A percentile compares a stretch with the other conserved stretches of the same genome.
These are phyloP conservation scores for Globisporangium uncinulatum DNA, from an alignment of 352 stramenopile genomes.

Conservation along the genomic window DNA sequence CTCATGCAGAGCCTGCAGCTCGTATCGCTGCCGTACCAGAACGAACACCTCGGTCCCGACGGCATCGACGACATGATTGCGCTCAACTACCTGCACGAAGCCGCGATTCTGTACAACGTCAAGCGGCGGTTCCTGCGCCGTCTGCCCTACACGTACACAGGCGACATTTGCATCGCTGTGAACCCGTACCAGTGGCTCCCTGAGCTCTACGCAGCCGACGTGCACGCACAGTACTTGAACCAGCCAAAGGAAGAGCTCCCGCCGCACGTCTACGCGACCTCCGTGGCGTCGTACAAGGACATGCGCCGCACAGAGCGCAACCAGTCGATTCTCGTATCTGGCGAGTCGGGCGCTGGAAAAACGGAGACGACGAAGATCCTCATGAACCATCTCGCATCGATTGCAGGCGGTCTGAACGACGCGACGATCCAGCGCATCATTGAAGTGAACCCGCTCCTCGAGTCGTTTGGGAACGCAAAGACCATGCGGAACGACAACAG, in stretches of 20 bases:
- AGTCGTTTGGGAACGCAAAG: constrained; percentile 77
- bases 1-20: constrained; percentile 70
- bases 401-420: constrained; percentile 61
- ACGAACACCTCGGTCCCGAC: constrained; percentile 52
- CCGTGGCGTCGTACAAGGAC: constrained; percentile 69
- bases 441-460: constrained; percentile 75
- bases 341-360: constrained; percentile 87
- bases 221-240: constrained; percentile 70
- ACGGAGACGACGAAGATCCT: constrained; percentile 88
- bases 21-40: constrained; percentile 81
- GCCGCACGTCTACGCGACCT: constrained; percentile 80
- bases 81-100: constrained; percentile 89
- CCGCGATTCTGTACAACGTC: constrained; percentile 88
- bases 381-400: constrained; percentile 82
- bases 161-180: constrained; percentile 96
- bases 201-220: constrained; percentile 80
- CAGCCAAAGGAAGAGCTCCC: constrained; percentile 70
- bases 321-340: constrained; percentile 85
- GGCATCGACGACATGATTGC: constrained; percentile 85
- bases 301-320: constrained; percentile 64
- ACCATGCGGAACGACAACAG: constrained; percentile 49
- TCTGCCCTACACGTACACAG: constrained; percentile 94
- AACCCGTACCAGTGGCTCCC: constrained; percentile 95
- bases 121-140: constrained; percentile 74
- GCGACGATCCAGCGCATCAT: constrained; percentile 80